Conservation (phyloP, 164 flowering plant species). For the Sextonia rubra region DNA sequence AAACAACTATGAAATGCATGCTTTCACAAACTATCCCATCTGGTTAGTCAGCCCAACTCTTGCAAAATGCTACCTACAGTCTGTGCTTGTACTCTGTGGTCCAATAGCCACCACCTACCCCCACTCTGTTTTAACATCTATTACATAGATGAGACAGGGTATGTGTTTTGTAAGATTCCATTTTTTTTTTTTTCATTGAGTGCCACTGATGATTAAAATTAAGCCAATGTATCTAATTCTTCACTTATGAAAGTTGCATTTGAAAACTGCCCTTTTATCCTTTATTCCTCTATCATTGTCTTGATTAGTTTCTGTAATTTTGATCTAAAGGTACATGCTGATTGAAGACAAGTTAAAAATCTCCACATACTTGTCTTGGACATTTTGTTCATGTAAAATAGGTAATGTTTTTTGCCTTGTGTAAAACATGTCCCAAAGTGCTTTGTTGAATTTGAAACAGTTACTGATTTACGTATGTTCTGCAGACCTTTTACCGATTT, state of each 20-base stretch:
- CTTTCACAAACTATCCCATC: constrained; percentile 87
- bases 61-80: background rate
- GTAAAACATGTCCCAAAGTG: background rate
- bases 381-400: constrained; percentile 71
- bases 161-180: background rate
- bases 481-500: background rate
- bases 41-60: constrained; percentile 50
- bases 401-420: constrained; percentile 40
- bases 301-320: constrained; percentile 3
- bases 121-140: background rate
- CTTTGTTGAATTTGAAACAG: background rate
- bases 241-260: background rate
- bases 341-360: constrained; percentile 80
- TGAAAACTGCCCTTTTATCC: background rate
- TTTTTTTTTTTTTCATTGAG: background rate
- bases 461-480: background rate
- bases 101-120: background rate
- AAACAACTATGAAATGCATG: constrained; percentile 79
- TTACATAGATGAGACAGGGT: background rate
- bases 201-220: background rate
- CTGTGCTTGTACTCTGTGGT: background rate
- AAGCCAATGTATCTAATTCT: background rate
- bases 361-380: constrained; percentile 79
- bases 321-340: constrained; percentile 57
- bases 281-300: constrained; percentile 7